Conservation (phyloP, 768 basidiomycete species). For the Lactifluus pinguis region DNA sequence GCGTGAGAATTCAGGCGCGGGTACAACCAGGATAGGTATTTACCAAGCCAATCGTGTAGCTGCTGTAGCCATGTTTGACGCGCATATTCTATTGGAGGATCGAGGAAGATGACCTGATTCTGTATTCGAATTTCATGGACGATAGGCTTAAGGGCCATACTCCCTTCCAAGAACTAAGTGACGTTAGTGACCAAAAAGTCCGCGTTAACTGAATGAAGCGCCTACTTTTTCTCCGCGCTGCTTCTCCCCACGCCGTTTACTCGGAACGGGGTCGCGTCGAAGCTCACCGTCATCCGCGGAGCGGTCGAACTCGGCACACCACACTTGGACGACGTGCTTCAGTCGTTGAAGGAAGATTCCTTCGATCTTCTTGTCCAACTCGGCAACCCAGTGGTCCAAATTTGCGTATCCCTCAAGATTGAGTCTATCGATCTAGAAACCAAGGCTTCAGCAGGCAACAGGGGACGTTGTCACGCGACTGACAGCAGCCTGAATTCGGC, state of each 20-base stretch:
- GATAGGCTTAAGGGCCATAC: conserved; percentile 74
- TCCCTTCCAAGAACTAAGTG: conserved; percentile 56
- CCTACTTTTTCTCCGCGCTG: conserved; percentile 67
- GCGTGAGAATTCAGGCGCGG: neutral
- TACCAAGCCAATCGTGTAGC: conserved; percentile 84
- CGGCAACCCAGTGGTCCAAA: conserved; percentile 50
- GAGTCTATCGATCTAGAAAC: conserved; percentile 72
- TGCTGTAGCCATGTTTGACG: conserved; percentile 84
- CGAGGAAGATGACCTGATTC: conserved; percentile 97
- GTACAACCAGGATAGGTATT: conserved; percentile 7
- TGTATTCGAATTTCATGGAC: conserved; percentile 96
- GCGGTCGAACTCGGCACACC: conserved; percentile 82
- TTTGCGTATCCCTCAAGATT: conserved; percentile 91
- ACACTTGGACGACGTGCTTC: conserved; percentile 67
- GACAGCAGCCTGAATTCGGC: conserved; percentile 78
- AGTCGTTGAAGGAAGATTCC: conserved; percentile 68
- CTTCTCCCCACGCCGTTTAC: conserved; percentile 65
- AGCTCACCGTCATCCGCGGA: conserved; percentile 56
- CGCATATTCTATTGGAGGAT: conserved; percentile 94
- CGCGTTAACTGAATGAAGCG: neutral
- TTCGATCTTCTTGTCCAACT: conserved; percentile 68
- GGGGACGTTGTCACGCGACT: conserved; percentile 23
- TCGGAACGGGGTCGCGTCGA: conserved; percentile 42
- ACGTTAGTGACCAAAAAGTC: neutral
- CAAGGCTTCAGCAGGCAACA: neutral